Evolutionary conservation across 352 stramenopile genomes (phyloP), one percentile per base, ranked within the genome.

Genomic region (Globisporangium cylindrosporum): DNA sequence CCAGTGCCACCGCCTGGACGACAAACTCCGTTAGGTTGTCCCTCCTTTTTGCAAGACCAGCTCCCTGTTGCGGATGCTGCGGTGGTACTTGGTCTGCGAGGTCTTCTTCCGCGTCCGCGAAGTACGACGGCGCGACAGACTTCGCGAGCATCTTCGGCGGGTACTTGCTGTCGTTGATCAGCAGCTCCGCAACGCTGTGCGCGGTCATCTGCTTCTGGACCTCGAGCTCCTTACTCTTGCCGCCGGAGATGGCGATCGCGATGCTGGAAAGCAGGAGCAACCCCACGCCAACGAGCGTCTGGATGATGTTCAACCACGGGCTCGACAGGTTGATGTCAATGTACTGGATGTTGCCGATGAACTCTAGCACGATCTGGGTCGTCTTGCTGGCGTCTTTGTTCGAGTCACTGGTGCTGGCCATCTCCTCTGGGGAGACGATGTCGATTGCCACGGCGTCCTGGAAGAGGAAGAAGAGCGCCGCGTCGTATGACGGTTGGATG

Each of bases 391-490:
- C 38, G 38, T 46, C 12, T 43, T 38, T 24, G 22, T 41, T 15
- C 5, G 27, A 27, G 32, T 49, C 20, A n/a, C 34, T 48, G 20
- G 14, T 25, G 29, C 29, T 46, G 15, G 20, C 3, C 12, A 24
- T 32, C 22, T 57, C 12, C 10, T 57, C 18, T 15, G 51, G 49
- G 2, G 20, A 56, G 4, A 65, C 18, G 14, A 59, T 32, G 10
- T 48, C 43, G 3, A 61, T 65, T 6, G 8, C 53, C 34, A 77
- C 48, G 0, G 59, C 77, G 25, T 81, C 71, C 22, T 84, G 74
- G 65, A 81, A 80, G 8, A 80, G 36, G 38, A 75, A 80, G 65
- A 73, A 81, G 1, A 75, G 59, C 0, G 72, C 77, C 10, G 74
- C 67, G 0, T 73, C 79, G 43, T 76, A 73, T 24, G 70, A 63